Conservation (phyloP, 495 filamentous ascomycete genomes). For the Tuber umbilicatum region DNA sequence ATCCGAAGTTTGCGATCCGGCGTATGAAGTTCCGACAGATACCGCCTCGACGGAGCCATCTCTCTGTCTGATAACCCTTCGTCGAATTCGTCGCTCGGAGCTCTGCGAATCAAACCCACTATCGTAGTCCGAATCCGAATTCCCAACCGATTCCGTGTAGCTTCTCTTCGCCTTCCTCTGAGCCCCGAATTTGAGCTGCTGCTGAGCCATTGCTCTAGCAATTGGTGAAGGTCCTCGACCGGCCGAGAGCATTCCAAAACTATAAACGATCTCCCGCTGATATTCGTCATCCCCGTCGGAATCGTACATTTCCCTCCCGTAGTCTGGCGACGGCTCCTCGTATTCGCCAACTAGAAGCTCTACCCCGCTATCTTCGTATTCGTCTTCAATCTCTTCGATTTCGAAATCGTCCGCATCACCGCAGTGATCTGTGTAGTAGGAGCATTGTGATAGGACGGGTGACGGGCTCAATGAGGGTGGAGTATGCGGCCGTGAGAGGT, state of each 20-base stretch:
- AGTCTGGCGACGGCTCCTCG: conserved; percentile 27
- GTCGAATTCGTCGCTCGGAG: conserved; percentile 10
- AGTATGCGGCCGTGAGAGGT: conserved; percentile 13
- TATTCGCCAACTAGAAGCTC: conserved; percentile 26
- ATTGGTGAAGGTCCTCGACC: not conserved
- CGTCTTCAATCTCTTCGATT: conserved; percentile 21
- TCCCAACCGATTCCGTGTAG: conserved; percentile 19
- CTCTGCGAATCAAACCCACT: conserved; percentile 21
- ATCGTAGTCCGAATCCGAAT: conserved; percentile 19
- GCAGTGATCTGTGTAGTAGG: conserved; percentile 10
- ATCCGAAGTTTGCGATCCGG: conserved; percentile 15
- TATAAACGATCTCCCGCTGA: conserved; percentile 15
- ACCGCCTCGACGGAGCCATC: not conserved
- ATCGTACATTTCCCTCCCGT: conserved; percentile 19
- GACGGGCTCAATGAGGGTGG: conserved; percentile 16
- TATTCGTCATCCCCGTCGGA: conserved; percentile 16
- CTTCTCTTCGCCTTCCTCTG: conserved; percentile 10
- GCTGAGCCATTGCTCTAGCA: not conserved
- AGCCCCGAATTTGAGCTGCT: not conserved
- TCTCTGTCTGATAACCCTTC: conserved; percentile 3
- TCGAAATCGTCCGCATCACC: conserved; percentile 26
- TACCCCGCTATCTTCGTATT: conserved; percentile 20
- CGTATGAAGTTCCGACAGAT: conserved; percentile 16
- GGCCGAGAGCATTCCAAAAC: conserved; percentile 18
- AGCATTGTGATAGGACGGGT: conserved; percentile 6